Evolutionary conservation across 805 yeast species (phyloP).

Genomic region (Starmera pachycereana): DNA sequence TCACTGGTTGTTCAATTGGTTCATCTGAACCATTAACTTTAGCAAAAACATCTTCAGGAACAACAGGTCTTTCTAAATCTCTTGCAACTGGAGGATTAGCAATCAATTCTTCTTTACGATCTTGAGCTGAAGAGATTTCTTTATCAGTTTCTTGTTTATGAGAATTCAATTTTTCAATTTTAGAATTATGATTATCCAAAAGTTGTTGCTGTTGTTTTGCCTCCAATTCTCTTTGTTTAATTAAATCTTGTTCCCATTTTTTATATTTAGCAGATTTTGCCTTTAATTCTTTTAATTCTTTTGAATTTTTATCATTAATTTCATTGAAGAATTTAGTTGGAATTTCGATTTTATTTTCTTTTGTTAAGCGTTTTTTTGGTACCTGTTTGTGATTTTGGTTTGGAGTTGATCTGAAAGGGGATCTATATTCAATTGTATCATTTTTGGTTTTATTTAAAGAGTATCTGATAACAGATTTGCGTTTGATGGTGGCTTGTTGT

Average conservation of each 20-base stretch:
- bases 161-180: conserved; percentile 5
- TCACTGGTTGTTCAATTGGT: not conserved
- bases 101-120: not conserved
- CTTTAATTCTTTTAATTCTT: conserved; percentile 8
- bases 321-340: conserved; percentile 5
- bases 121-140: conserved; percentile 2
- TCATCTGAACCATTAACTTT: not conserved
- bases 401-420: conserved; percentile 6
- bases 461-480: not conserved
- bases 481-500: not conserved
- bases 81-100: not conserved
- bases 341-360: not conserved
- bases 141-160: conserved; percentile 5
- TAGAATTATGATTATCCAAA: conserved; percentile 3
- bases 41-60: conserved; percentile 1
- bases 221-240: conserved; percentile 3
- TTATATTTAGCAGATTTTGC: conserved; percentile 7
- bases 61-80: conserved; percentile 1
- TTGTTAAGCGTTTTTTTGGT: not conserved
- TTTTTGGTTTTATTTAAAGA: not conserved
- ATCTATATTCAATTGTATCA: conserved; percentile 3
- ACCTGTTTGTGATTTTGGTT: not conserved
- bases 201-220: conserved; percentile 1
- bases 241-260: conserved; percentile 7
- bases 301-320: conserved; percentile 9